Evolutionary conservation across 2,329 filamentous ascomycete species (phyloP).

Genomic region (Aspergillus brunneoviolaceus): DNA sequence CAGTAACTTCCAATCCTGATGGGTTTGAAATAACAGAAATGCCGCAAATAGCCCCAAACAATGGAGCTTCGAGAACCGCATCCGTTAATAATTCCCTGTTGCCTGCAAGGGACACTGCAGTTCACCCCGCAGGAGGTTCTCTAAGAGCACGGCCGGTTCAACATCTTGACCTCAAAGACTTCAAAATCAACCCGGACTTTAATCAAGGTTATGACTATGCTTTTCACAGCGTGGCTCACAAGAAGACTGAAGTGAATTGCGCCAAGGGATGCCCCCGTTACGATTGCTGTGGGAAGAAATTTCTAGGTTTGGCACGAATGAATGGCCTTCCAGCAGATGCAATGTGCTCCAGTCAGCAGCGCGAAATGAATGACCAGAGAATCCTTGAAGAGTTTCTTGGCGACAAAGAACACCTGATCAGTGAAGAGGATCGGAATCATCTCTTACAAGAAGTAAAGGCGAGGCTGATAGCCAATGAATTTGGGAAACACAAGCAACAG

Average conservation of each 20-base stretch:
- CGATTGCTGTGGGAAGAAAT: conserved; percentile 73
- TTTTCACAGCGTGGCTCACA: conserved; percentile 72
- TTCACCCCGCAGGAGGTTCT: conserved; percentile 37
- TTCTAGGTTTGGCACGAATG: conserved; percentile 62
- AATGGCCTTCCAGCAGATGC: conserved; percentile 32
- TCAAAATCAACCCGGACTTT: conserved; percentile 73
- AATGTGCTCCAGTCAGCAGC: conserved; percentile 13
- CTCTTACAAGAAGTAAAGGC: conserved; percentile 74
- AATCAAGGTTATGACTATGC: conserved; percentile 73
- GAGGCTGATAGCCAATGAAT: conserved; percentile 68
- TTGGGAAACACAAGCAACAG: conserved; percentile 74
- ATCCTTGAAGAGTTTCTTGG: conserved; percentile 57
- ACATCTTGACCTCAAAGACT: conserved; percentile 66
- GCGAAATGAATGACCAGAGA: conserved; percentile 29
- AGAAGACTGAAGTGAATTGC: conserved; percentile 65
- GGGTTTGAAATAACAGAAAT: not conserved
- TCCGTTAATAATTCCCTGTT: not conserved
- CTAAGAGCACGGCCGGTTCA: conserved; percentile 60
- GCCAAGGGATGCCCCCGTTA: conserved; percentile 72
- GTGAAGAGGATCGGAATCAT: conserved; percentile 59
- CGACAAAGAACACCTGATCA: conserved; percentile 35
- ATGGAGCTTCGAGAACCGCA: not conserved
- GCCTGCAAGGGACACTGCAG: not conserved
- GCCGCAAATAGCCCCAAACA: not conserved
- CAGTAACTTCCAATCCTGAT: not conserved